A percentile compares a stretch with the other conserved stretches of the same genome.
These are phyloP conservation scores for Cavenderia fasciculata DNA, from an alignment of 78 protist species.

Conservation along the genomic window DNA sequence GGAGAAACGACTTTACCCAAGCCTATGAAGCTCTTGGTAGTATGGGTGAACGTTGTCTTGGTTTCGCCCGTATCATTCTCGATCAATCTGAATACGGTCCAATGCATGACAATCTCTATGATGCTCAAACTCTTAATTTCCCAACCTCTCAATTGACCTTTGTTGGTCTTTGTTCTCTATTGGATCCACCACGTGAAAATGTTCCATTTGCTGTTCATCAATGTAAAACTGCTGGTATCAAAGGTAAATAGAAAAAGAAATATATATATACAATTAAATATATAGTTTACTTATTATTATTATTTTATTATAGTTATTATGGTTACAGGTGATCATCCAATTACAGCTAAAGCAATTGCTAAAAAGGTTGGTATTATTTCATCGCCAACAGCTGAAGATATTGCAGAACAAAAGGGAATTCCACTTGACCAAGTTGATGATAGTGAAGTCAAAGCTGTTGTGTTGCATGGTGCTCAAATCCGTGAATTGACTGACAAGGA, in stretches of 20 bases:
- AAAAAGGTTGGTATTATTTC: conserved; percentile 62
- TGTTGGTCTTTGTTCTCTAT: conserved; percentile 92
- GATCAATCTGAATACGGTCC: conserved; percentile 13
- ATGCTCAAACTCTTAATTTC: conserved; percentile 61
- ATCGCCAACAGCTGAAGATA: conserved; percentile 75
- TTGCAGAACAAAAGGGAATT: conserved; percentile 68
- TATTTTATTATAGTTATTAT: conserved; percentile 94
- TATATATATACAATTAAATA: too few species aligned
- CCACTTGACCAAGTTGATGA: conserved; percentile 36
- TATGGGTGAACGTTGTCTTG: conserved; percentile 72
- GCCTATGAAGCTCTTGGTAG: conserved; percentile 76
- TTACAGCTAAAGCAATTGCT: conserved; percentile 97
- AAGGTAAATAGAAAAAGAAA: too few species aligned
- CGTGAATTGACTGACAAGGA: conserved; percentile 66
- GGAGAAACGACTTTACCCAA: neutral
- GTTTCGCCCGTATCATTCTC: conserved; percentile 32
- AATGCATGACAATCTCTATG: conserved; percentile 45
- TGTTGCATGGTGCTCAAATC: conserved; percentile 73
- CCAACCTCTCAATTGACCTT: conserved; percentile 82
- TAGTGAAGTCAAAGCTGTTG: conserved; percentile 47
- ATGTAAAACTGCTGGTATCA: conserved; percentile 90
- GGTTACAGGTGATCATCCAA: conserved; percentile 99
- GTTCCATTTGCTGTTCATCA: conserved; percentile 91
- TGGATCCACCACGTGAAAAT: conserved; percentile 97
- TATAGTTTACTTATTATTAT: conserved; percentile 2